These are phyloP conservation scores for Claviceps sp. DNA, from an alignment of 2,329 filamentous ascomycete genomes.

Conservation along the genomic window DNA sequence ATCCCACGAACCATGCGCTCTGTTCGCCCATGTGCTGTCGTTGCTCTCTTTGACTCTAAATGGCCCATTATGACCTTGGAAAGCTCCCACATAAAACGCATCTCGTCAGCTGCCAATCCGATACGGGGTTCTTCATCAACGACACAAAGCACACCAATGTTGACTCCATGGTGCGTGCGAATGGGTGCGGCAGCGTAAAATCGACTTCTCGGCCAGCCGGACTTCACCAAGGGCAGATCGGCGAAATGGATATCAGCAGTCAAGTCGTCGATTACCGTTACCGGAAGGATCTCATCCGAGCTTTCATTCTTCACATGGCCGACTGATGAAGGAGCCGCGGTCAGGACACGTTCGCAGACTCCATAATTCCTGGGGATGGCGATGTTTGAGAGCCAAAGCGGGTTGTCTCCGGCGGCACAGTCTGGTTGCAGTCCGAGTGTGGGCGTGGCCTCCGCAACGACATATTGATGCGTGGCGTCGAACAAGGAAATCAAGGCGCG, in stretches of 20 bases:
- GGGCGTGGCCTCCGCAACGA: conserved; percentile 32
- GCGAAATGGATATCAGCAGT: conserved; percentile 15
- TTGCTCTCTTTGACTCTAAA: conserved; percentile 14
- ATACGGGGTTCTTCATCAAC: conserved; percentile 4
- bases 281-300: neutral
- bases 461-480: conserved; percentile 28
- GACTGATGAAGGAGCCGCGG: neutral
- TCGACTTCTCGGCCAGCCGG: conserved; percentile 8
- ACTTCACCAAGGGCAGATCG: conserved; percentile 8
- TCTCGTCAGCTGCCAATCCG: conserved; percentile 11
- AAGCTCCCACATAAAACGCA: conserved; percentile 10
- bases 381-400: conserved; percentile 10
- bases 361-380: conserved; percentile 13
- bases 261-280: neutral
- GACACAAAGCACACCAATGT: conserved; percentile 22
- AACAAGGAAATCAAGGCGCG: conserved; percentile 34
- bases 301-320: neutral
- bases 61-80: conserved; percentile 18
- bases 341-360: conserved; percentile 3
- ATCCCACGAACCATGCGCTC: conserved; percentile 21
- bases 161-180: conserved; percentile 17
- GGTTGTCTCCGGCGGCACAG: neutral
- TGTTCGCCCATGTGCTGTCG: conserved; percentile 12
- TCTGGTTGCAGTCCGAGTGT: conserved; percentile 1
- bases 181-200: conserved; percentile 24